Evolutionary conservation across 768 basidiomycete species (phyloP), one percentile per base, ranked within the genome.

Genomic region (Tylopilus intermedius): DNA sequence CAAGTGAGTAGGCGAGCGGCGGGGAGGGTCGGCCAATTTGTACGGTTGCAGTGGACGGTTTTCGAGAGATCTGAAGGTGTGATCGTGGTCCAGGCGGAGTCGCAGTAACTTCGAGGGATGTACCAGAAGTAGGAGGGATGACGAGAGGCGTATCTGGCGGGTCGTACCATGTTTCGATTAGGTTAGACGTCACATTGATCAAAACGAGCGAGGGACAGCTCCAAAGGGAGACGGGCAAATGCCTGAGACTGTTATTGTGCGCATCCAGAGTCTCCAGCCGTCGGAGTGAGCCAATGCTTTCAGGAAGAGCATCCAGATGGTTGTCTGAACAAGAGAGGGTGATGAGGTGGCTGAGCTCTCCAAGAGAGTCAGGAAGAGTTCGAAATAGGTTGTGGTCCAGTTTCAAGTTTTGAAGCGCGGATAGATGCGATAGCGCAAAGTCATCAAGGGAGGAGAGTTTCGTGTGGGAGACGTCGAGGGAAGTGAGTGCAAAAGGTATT

Each of bases 301-400:
- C 67, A 0, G 96, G 96, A 0, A 98, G 77, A 14, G 77, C 70
- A 50, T 82, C 81, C 18, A 99, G 78, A 58, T 85, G 79, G 71
- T 98, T 98, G 68, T 97, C 90, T n/a, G 90, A 89, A 64, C 90
- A 91, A 10, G 88, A 88, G 7, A 99, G 79, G 0, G 72, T 74
- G 59, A 84, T 76, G 32, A 99, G 81, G 53, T 79, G 79, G 24
- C 68, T 72, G 39, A 98, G 81, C 21, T 84, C 79, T 43, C 88
- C 90, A 8, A 98, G 71, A 26, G 82, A 80, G n/a, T 93, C 84
- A 0, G 95, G 94, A 21, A 98, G 80, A 8, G 80, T 74, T 5
- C 84, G 85, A 63, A 98, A 85, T 33, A 86, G 78, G 70, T 98
- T 98, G 72, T 91, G 83, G 66, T 94, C 85, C 49, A 99, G 75